These are phyloP conservation scores for Paramarasmius palmivorus DNA, from an alignment of 1,284 basidiomycete genomes.

Conservation along the genomic window DNA sequence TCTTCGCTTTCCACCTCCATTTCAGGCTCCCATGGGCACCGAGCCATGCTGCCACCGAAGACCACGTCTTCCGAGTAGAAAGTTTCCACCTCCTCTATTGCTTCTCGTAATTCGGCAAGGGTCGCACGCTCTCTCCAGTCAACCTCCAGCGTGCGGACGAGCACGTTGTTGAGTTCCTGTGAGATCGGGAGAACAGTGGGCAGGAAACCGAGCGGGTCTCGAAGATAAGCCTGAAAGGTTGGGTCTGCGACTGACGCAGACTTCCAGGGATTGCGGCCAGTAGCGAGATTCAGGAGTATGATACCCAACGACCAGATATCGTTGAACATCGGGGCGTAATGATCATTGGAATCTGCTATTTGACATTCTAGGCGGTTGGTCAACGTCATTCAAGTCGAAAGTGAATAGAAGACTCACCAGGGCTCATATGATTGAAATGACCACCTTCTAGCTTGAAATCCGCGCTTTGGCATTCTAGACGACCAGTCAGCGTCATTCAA, in stretches of 20 bases:
- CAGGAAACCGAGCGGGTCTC: slow-evolving; percentile 63
- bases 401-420: slow-evolving; percentile 56
- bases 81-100: slow-evolving; percentile 64
- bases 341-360: slow-evolving; percentile 77
- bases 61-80: slow-evolving; percentile 76
- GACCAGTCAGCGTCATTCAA: slow-evolving; percentile 13
- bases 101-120: slow-evolving; percentile 68
- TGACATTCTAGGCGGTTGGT: slow-evolving; percentile 73
- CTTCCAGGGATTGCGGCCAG: slow-evolving; percentile 97
- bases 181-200: slow-evolving; percentile 78
- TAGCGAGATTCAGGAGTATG: slow-evolving; percentile 92
- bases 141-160: slow-evolving; percentile 70
- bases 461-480: slow-evolving; percentile 89
- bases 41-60: slow-evolving; percentile 82
- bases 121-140: slow-evolving; percentile 73
- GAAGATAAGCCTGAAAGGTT: slow-evolving; percentile 75
- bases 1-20: slow-evolving; percentile 62
- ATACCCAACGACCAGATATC: slow-evolving; percentile 99
- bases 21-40: slow-evolving; percentile 77
- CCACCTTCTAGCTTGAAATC: too few relatives aligned
- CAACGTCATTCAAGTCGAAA: slow-evolving; percentile 10
- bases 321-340: slow-evolving; percentile 87
- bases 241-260: slow-evolving; percentile 83
- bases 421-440: slow-evolving; percentile 95
- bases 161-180: slow-evolving; percentile 64